Conservation (phyloP, 2,329 filamentous ascomycete genomes). For the Phyllosticta paracitricarpa region DNA sequence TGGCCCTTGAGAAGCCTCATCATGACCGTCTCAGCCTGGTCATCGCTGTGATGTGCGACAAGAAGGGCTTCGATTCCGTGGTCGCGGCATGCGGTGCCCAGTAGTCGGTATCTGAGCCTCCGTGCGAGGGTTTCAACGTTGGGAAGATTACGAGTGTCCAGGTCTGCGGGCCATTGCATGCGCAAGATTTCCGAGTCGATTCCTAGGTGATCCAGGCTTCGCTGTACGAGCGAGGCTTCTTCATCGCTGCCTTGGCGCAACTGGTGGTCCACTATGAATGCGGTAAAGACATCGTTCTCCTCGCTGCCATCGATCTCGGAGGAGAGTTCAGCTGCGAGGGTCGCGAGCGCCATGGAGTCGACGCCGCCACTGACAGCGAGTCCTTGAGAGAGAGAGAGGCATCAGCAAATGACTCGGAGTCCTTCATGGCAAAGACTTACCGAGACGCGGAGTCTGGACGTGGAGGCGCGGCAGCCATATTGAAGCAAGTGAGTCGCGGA, state of each 20-base stretch:
- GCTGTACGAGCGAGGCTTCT: constrained; percentile 44
- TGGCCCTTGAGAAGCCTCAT: constrained; percentile 65
- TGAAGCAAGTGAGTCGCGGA: constrained; percentile 6
- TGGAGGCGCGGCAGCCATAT: constrained; percentile 10
- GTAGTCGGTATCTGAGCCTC: constrained; percentile 57
- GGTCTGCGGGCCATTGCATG: constrained; percentile 28
- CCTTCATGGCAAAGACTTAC: neutral
- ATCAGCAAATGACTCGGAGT: neutral
- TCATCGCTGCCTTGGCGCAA: constrained; percentile 44
- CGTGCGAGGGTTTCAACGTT: constrained; percentile 74
- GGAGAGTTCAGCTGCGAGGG: constrained; percentile 14
- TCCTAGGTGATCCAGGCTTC: constrained; percentile 32
- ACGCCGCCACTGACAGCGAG: constrained; percentile 86
- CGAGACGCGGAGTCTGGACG: constrained; percentile 8
- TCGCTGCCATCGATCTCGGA: constrained; percentile 2
- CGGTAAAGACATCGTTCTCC: constrained; percentile 30
- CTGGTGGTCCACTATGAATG: constrained; percentile 53
- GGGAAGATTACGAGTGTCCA: constrained; percentile 31
- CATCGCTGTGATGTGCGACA: constrained; percentile 79
- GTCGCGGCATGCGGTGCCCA: constrained; percentile 53
- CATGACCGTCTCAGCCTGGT: constrained; percentile 82
- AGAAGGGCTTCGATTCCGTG: constrained; percentile 52
- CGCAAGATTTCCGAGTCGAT: constrained; percentile 24
- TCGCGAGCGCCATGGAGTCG: constrained; percentile 92
- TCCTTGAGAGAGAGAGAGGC: constrained; percentile 20